A percentile compares a stretch with the other conserved stretches of the same genome.
These are phyloP conservation scores for Euclidium syriacum DNA, from an alignment of 345 rosid species.

Conservation along the genomic window DNA sequence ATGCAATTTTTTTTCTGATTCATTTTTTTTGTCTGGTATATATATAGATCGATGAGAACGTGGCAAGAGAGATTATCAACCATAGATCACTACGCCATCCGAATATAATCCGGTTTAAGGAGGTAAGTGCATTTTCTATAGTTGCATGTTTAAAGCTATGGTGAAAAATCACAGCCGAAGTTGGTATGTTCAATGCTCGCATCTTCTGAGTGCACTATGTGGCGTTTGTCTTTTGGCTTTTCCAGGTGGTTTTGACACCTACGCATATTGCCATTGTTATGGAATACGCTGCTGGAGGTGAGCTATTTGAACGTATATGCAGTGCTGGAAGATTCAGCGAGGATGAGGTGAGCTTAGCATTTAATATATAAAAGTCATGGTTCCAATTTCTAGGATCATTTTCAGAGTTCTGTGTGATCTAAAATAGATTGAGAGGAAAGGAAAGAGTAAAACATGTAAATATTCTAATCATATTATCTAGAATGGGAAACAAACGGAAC, in stretches of 20 bases:
- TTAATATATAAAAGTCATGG: neutral
- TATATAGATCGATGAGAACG: constrained; percentile 76
- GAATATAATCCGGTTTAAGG: constrained; percentile 80
- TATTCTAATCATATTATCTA: too few species aligned
- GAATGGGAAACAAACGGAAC: neutral
- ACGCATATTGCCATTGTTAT: constrained; percentile 56
- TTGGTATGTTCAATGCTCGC: neutral
- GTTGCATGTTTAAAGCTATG: neutral
- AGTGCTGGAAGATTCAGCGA: constrained; percentile 59
- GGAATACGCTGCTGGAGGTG: constrained; percentile 73
- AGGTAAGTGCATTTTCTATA: constrained; percentile 30
- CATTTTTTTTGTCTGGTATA: too few species aligned
- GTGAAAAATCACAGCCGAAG: too few species aligned
- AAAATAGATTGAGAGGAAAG: too few species aligned
- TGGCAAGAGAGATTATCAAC: constrained; percentile 77
- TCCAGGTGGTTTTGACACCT: constrained; percentile 57
- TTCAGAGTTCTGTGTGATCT: too few species aligned
- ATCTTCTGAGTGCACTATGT: too few species aligned
- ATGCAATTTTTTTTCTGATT: too few species aligned
- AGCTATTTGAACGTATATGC: constrained; percentile 57
- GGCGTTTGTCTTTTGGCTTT: too few species aligned
- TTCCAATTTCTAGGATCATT: neutral
- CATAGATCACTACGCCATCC: constrained; percentile 79
- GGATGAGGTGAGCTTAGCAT: constrained; percentile 42
- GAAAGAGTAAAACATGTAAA: neutral